These are phyloP conservation scores for Verbascum thapsus DNA, from an alignment of 257 asterid genomes.

Conservation along the genomic window DNA sequence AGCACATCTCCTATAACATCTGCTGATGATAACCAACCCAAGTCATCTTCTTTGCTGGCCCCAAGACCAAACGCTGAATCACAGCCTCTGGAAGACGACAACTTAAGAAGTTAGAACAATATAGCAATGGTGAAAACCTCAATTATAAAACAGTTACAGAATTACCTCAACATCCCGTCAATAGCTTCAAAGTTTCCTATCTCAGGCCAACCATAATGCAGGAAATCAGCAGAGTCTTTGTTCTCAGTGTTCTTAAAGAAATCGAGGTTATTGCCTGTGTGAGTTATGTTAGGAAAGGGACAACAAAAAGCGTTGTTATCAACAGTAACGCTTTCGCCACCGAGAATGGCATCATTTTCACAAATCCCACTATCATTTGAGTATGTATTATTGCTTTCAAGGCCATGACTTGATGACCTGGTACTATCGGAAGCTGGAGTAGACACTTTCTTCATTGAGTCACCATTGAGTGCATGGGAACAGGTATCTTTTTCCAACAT, in stretches of 20 bases:
- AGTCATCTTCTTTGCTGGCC: slow-evolving; percentile 54
- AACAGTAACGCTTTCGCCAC: slow-evolving; percentile 43
- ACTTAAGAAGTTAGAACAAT: slow-evolving; percentile 20
- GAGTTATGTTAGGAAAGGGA: slow-evolving; percentile 53
- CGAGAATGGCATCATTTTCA: slow-evolving; percentile 39
- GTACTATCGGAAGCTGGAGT: slow-evolving; percentile 45
- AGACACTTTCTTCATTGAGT: slow-evolving; percentile 41
- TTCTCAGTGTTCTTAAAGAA: slow-evolving; percentile 51
- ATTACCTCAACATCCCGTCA: slow-evolving; percentile 85
- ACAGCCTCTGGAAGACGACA: slow-evolving; percentile 57
- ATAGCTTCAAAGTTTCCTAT: slow-evolving; percentile 69
- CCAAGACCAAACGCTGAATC: slow-evolving; percentile 85
- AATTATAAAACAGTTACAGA: slow-evolving; percentile 18
- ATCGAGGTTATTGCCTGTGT: slow-evolving; percentile 45
- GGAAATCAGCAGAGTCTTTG: slow-evolving; percentile 62
- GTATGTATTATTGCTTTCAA: slow-evolving; percentile 42
- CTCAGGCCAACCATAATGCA: slow-evolving; percentile 76
- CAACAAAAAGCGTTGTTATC: slow-evolving; percentile 49
- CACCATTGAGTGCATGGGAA: slow-evolving; percentile 37
- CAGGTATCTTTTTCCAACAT: slow-evolving; percentile 53
- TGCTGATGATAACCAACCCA: slow-evolving; percentile 74
- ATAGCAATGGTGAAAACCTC: slow-evolving; percentile 17
- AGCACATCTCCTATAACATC: slow-evolving; percentile 47
- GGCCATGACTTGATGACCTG: slow-evolving; percentile 39
- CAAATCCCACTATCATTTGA: slow-evolving; percentile 40